A percentile compares a stretch with the other conserved stretches of the same genome.
Evolutionary conservation across 257 asterid genomes (phyloP).

Genomic region (Solanum commersonii): DNA sequence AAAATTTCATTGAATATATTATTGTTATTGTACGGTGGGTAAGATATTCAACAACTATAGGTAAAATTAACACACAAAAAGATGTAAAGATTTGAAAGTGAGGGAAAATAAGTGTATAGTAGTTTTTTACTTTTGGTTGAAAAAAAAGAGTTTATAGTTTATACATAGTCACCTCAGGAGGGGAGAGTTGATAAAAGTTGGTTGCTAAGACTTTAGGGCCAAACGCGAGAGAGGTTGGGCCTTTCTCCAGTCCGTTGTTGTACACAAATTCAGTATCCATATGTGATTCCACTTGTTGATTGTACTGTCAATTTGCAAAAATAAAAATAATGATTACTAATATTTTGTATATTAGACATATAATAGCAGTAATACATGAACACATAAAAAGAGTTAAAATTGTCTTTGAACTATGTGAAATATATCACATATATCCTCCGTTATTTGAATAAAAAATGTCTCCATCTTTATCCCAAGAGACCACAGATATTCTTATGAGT

Average conservation of each 20-base stretch:
- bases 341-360: background rate
- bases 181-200: slow-evolving; percentile 25
- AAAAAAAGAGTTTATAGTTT: background rate
- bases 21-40: background rate
- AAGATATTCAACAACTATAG: background rate
- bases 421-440: no score
- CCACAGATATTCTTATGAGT: no score
- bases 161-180: slow-evolving; percentile 22
- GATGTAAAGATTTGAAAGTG: background rate
- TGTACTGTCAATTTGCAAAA: background rate
- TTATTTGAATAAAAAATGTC: no score
- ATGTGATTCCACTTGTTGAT: slow-evolving; percentile 7
- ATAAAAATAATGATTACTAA: background rate
- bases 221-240: slow-evolving; percentile 16
- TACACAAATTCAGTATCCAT: slow-evolving; percentile 14
- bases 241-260: slow-evolving; percentile 10
- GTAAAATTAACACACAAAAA: background rate
- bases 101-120: background rate
- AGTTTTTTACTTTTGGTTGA: no score
- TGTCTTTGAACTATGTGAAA: no score
- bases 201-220: slow-evolving; percentile 28
- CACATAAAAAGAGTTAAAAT: no score
- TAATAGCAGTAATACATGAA: background rate
- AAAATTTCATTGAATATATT: no score
- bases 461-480: no score